phyloP scores from a whole-genome alignment of 345 rosid species.

The Firmiana major region DNA sequence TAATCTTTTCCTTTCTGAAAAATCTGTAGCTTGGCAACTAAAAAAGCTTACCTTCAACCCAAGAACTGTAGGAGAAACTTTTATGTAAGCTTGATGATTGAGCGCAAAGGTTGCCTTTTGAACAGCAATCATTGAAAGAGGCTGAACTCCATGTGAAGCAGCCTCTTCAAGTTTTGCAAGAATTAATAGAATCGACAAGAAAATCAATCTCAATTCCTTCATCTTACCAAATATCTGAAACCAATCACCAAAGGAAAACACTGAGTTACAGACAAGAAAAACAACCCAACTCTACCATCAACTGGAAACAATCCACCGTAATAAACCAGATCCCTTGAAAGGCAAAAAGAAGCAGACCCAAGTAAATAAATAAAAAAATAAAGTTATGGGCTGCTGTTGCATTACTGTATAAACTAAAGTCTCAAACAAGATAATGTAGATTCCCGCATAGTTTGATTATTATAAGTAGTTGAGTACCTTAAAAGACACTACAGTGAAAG shows the following conservation, averaged over 20 bases:
- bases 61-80: constrained; percentile 46
- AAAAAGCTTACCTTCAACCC: constrained; percentile 39
- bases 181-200: constrained; percentile 24
- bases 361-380: not conserved
- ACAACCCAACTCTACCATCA: not conserved
- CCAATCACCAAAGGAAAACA: not conserved
- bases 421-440: not conserved
- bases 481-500: not conserved
- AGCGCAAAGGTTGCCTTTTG: constrained; percentile 34
- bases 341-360: not conserved
- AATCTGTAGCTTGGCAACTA: not conserved
- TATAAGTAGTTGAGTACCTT: not conserved
- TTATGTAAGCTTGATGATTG: constrained; percentile 39
- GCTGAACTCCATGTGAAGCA: constrained; percentile 48
- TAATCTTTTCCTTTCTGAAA: not conserved
- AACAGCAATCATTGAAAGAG: constrained; percentile 51
- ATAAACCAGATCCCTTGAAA: not conserved
- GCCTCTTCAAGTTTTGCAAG: constrained; percentile 41
- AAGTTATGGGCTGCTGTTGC: not conserved
- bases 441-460: not conserved
- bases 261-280: not conserved
- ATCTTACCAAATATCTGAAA: constrained; percentile 15
- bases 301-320: not conserved
- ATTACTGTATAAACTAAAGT: not conserved
- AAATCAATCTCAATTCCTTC: constrained; percentile 24